A percentile compares a stretch with the other conserved stretches of the same genome.
phyloP scores from a whole-genome alignment of 148 eudicot species.

The Pouteria glomerata region DNA sequence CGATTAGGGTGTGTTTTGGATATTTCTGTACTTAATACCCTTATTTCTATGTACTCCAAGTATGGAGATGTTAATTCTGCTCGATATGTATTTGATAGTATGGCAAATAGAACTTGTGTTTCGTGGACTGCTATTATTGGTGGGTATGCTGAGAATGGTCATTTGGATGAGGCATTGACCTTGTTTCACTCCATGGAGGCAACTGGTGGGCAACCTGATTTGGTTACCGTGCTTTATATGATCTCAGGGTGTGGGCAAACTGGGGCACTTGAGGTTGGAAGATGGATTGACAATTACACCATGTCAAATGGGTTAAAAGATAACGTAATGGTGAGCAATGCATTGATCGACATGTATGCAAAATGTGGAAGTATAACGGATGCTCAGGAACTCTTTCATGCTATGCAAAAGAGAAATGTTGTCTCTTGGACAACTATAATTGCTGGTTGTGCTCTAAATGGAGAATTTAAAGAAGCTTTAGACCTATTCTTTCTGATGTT shows the following conservation, averaged over 20 bases:
- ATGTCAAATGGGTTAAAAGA: conserved; percentile 26
- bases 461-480: conserved; percentile 44
- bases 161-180: conserved; percentile 45
- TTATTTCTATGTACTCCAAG: conserved; percentile 61
- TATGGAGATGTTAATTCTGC: conserved; percentile 44
- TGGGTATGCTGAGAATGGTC: conserved; percentile 47
- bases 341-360: conserved; percentile 59
- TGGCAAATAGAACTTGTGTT: conserved; percentile 45
- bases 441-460: conserved; percentile 53
- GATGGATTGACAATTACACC: conserved; percentile 44
- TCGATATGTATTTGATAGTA: conserved; percentile 32
- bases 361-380: conserved; percentile 51
- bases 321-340: conserved; percentile 38
- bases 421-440: conserved; percentile 70
- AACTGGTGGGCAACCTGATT: conserved; percentile 52
- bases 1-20: conserved; percentile 39
- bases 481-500: conserved; percentile 37
- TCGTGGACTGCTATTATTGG: conserved; percentile 67
- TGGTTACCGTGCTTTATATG: conserved; percentile 43
- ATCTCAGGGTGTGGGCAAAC: conserved; percentile 51
- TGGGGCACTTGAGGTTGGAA: conserved; percentile 63
- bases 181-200: conserved; percentile 47
- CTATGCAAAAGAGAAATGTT: conserved; percentile 41
- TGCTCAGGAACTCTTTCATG: conserved; percentile 39
- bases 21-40: conserved; percentile 41